phyloP scores from a whole-genome alignment of 768 basidiomycete genomes.

The Lanmaoa pseudosensibilis region DNA sequence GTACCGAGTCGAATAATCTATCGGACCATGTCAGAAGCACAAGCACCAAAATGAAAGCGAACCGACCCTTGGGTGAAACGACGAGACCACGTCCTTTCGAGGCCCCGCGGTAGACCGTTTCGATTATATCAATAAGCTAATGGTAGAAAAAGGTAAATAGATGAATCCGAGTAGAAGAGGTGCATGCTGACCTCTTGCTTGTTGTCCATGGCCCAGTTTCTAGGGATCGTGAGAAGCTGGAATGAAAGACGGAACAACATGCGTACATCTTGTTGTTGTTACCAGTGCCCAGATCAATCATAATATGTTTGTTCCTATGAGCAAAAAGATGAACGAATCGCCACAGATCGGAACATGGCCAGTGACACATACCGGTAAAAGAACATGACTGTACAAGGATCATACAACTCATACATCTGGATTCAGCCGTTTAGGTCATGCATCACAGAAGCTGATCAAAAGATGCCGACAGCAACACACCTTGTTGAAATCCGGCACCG shows the following conservation, averaged over 20 bases:
- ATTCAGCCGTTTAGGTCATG: neutral
- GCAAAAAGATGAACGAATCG: neutral
- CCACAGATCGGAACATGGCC: neutral
- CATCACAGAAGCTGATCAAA: neutral
- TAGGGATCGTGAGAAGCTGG: constrained; percentile 29
- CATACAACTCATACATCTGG: constrained; percentile 99
- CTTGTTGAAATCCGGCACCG: constrained; percentile 99
- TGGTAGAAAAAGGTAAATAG: neutral
- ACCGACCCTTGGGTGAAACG: constrained; percentile 89
- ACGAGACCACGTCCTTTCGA: constrained; percentile 98
- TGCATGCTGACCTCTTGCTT: constrained; percentile 80
- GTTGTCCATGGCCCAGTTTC: constrained; percentile 99
- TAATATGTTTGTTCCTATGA: constrained; percentile 93
- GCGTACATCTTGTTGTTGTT: constrained; percentile 99
- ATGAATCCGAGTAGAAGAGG: neutral
- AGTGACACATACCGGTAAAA: constrained; percentile 83
- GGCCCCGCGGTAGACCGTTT: constrained; percentile 97
- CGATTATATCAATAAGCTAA: constrained; percentile 95
- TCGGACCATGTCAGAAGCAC: neutral
- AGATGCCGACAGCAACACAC: constrained; percentile 37
- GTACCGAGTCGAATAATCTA: constrained; percentile 83
- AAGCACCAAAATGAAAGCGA: no score
- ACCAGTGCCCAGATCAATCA: constrained; percentile 99
- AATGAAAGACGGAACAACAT: neutral
- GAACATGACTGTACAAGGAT: constrained; percentile 97